A percentile compares a stretch with the other conserved stretches of the same genome.
These are phyloP conservation scores for Micromonas pusilla DNA, from an alignment of 139 green algal species.

Conservation along the genomic window DNA sequence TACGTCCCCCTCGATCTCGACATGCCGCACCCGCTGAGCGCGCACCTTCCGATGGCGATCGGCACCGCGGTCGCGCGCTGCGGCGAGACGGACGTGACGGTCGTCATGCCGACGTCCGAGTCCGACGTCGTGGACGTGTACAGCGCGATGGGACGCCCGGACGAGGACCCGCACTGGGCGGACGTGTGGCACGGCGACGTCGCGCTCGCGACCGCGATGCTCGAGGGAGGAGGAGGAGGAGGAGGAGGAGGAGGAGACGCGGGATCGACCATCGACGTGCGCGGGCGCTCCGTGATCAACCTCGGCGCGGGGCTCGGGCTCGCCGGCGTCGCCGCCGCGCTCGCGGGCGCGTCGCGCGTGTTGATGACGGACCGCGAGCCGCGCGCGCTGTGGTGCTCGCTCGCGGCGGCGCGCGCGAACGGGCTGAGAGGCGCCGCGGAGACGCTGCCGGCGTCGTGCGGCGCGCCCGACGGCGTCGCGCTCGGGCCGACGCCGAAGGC, in stretches of 20 bases:
- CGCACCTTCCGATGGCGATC: background rate
- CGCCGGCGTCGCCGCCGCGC: background rate
- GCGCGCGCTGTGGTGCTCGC: conserved; percentile 7
- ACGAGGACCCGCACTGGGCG: conserved; percentile 25
- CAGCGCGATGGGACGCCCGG: background rate
- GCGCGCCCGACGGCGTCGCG: conserved; percentile 4
- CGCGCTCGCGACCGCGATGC: background rate
- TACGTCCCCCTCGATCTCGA: background rate
- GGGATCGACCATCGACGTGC: background rate
- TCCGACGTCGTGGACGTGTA: conserved; percentile 4
- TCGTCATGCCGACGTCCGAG: conserved; percentile 4
- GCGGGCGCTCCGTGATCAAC: conserved; percentile 1
- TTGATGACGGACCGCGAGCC: conserved; percentile 18
- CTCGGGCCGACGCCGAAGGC: background rate
- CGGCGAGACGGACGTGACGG: background rate
- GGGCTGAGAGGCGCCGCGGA: background rate
- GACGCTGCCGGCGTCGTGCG: background rate
- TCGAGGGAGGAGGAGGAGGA: background rate
- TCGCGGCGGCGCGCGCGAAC: background rate
- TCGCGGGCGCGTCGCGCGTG: background rate
- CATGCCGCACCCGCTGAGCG: background rate
- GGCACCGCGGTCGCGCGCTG: background rate
- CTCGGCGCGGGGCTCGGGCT: conserved; percentile 15
- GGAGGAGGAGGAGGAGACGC: too few relatives aligned
- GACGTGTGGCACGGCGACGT: conserved; percentile 21